Conservation (phyloP, 1,284 basidiomycete species). For the Melampsora abietis-canadensis region DNA sequence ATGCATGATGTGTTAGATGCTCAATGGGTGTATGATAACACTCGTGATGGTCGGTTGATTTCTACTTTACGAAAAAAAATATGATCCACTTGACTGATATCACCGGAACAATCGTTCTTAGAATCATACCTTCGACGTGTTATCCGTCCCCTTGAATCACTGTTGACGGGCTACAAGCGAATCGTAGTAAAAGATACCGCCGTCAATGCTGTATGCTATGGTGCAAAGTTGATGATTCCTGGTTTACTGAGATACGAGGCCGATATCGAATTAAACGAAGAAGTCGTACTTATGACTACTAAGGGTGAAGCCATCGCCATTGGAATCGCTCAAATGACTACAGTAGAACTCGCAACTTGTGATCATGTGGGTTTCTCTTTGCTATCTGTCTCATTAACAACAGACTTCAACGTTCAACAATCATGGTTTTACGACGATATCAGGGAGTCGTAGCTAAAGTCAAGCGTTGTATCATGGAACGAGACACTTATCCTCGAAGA, state of each 20-base stretch:
- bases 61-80: not conserved
- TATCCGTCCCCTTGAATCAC: slow-evolving; percentile 88
- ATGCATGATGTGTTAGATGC: slow-evolving; percentile 99
- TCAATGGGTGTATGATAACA: slow-evolving; percentile 98
- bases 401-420: no score
- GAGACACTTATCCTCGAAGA: slow-evolving; percentile 93
- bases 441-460: slow-evolving; percentile 90
- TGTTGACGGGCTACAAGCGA: slow-evolving; percentile 94
- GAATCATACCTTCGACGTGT: slow-evolving; percentile 94
- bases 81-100: not conserved
- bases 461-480: slow-evolving; percentile 98
- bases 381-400: not conserved
- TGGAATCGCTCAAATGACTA: slow-evolving; percentile 92
- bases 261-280: slow-evolving; percentile 92
- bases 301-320: slow-evolving; percentile 99
- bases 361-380: slow-evolving; percentile 65
- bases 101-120: slow-evolving; percentile 51
- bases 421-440: not conserved
- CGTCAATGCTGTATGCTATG: slow-evolving; percentile 98
- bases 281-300: slow-evolving; percentile 98
- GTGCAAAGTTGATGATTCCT: slow-evolving; percentile 99
- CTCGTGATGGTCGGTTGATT: slow-evolving; percentile 74
- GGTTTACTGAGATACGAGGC: slow-evolving; percentile 91
- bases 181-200: slow-evolving; percentile 99
- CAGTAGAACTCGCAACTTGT: slow-evolving; percentile 94